Evolutionary conservation across 805 yeast genomes (phyloP), one percentile per base, ranked within the genome.

Genomic region (Candida awuae): DNA sequence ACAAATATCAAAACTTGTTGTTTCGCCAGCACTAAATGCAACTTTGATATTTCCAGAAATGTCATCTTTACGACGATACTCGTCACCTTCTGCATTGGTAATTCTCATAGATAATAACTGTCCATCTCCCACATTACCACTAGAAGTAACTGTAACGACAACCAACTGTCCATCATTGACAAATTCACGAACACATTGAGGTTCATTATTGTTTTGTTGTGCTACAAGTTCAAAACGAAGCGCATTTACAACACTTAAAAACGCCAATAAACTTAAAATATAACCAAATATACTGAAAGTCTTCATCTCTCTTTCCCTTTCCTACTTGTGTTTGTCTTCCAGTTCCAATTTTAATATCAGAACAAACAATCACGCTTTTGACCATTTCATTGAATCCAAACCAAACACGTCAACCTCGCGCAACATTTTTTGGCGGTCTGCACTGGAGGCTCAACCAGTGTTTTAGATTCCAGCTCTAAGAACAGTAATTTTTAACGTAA

Each of bases 171-270:
- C 88, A 49, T 77, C 83, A 35, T 73, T 66, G 39, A 84, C 94
- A 56, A 90, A 90, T 60, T 92, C 97, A 59, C 98, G 84, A 48
- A 92, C 73, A 68, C 98, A 92, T 42, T 80, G 75, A 27, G 90
- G 88, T 18, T 60, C 59, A 3, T 48, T 51, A 29, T 46, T 37
- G 7, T 44, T 32, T 3, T 52, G 45, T 25, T 28, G 27, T 6
- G 65, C 64, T 18, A 56, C 55, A 10, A 61, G 43, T 30, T 61
- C 65, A 28, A 61, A 51, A 43, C 61, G 53, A 22, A 61, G 49
- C 2, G 53, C 60, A 18, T 14, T 32, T 8, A 35, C 51, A 4
- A 22, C 18, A 14, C 37, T 41, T 12, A 51, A 29, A 8, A 38
- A 28, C 7, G 37, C 35, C 6, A 51, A 28, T 2, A 53, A 28